phyloP scores from a whole-genome alignment of 306 rosid species.

The Gastrolobium bilobum region DNA sequence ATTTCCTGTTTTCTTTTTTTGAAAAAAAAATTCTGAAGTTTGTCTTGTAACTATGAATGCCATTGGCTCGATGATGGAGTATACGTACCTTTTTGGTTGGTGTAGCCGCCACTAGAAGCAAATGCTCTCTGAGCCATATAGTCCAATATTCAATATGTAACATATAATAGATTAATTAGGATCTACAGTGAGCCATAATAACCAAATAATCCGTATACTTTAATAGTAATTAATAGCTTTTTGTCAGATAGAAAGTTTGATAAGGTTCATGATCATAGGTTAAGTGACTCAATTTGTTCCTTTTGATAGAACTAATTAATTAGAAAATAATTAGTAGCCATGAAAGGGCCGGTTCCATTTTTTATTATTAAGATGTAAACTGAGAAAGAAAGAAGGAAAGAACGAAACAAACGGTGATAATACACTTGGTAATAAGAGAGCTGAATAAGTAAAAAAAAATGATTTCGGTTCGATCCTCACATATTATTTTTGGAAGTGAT shows the following conservation, averaged over 20 bases:
- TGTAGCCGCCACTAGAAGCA: too few species aligned
- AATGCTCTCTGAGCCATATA: not conserved
- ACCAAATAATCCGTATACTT: not conserved
- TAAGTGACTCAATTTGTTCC: constrained; percentile 2
- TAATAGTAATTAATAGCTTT: not conserved
- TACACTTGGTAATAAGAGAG: too few species aligned
- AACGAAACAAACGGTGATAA: too few species aligned
- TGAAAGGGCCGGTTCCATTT: not conserved
- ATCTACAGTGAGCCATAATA: not conserved
- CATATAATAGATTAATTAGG: not conserved
- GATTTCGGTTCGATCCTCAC: too few species aligned
- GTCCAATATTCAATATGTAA: not conserved
- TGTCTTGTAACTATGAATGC: not conserved
- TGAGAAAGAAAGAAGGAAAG: too few species aligned
- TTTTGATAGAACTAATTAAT: not conserved
- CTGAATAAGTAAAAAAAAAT: too few species aligned
- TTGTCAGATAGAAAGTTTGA: constrained; percentile 28
- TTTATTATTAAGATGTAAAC: not conserved
- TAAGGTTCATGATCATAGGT: not conserved
- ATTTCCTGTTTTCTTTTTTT: too few species aligned
- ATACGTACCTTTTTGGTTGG: not conserved
- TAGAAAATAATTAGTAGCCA: not conserved
- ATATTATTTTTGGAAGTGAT: too few species aligned
- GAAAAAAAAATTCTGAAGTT: too few species aligned
- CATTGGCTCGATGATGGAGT: not conserved